Base-by-base conservation (phyloP, 768 basidiomycete species). In the Amanita muscaria region DNA sequence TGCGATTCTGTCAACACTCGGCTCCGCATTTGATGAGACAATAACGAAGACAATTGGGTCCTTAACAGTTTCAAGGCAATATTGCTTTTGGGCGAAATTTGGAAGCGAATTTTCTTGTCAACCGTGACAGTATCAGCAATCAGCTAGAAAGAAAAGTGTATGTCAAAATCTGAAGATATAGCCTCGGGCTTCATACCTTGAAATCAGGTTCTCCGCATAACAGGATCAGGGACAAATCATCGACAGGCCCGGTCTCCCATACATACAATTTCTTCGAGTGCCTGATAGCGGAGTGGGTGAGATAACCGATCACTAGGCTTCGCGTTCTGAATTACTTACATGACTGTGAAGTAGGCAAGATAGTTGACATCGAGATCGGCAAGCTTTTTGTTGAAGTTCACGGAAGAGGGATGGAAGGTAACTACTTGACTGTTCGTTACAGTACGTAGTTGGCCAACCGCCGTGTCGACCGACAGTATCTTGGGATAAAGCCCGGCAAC, bases 171-270 rank as follows among this genome's bases (percentile, higher is more conserved):
- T 16, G n/a, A 14, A 15, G 23, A 32, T 25, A 14, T 35, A 22
- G 25, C 4, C 22, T 15, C 3, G 6, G 19, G n/a, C 18, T 29
- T 25, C 37, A 6, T 46, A 59, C 90, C 76, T 85, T 92, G 67
- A 88, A 83, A 46, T 97, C 94, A 18, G 74, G 68, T 49, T 97
- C 94, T 7, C 94, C 94, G 48, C 92, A 97, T 1, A 97, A 65
- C 14, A 97, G 67, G 21, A 89, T 56, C 41, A 98, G 60, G 3
- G 88, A 77, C 21, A 87, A 61, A 52, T 94, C 88, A 50, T 96
- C 88, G 6, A 88, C 77, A 4, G 91, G 88, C 5, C 88, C 81
- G 0, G 85, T 90, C 62, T 98, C 94, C 91, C 91, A 96, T 14
- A 76, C 87, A 62, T 89, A 94, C 21, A 93, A 63, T 59, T 80